These are phyloP conservation scores for Polytolypa hystricis DNA, from an alignment of 2,329 filamentous ascomycete genomes.

Conservation along the genomic window DNA sequence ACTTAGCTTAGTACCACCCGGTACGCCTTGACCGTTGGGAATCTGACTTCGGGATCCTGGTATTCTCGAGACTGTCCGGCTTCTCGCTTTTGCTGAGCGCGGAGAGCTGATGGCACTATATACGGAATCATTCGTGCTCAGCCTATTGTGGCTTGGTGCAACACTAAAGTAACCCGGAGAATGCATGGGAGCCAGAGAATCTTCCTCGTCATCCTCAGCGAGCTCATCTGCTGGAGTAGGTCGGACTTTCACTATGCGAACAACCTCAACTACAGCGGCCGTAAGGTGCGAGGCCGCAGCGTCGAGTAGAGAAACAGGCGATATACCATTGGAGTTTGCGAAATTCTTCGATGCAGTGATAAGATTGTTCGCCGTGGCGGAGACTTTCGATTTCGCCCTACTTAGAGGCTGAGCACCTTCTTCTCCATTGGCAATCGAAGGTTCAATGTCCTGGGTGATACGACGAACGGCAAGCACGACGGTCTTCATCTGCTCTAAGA, in stretches of 20 bases:
- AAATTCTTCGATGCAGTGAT: constrained; percentile 95
- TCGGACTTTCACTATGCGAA: constrained; percentile 73
- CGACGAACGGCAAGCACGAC: constrained; percentile 73
- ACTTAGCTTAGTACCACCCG: constrained; percentile 20
- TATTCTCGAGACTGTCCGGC: constrained; percentile 22
- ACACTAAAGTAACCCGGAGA: constrained; percentile 57
- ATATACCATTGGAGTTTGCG: constrained; percentile 67
- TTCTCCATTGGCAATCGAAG: constrained; percentile 46
- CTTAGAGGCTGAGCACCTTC: constrained; percentile 48
- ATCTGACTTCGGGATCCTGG: constrained; percentile 18
- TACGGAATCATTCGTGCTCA: constrained; percentile 59
- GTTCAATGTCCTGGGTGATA: constrained; percentile 68
- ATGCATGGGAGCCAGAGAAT: constrained; percentile 50
- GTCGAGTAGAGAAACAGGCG: constrained; percentile 85
- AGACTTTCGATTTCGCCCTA: constrained; percentile 70
- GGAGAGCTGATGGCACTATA: constrained; percentile 66
- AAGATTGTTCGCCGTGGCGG: constrained; percentile 87
- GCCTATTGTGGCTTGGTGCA: constrained; percentile 37
- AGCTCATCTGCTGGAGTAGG: constrained; percentile 63
- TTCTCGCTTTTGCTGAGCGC: constrained; percentile 32
- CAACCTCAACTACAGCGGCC: constrained; percentile 71
- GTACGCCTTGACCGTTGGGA: constrained; percentile 20
- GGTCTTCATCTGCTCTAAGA: constrained; percentile 76
- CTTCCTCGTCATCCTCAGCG: constrained; percentile 64
- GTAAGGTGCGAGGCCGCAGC: constrained; percentile 86